Base-by-base conservation (phyloP, 768 basidiomycete species). In the Ramaria rubella region DNA sequence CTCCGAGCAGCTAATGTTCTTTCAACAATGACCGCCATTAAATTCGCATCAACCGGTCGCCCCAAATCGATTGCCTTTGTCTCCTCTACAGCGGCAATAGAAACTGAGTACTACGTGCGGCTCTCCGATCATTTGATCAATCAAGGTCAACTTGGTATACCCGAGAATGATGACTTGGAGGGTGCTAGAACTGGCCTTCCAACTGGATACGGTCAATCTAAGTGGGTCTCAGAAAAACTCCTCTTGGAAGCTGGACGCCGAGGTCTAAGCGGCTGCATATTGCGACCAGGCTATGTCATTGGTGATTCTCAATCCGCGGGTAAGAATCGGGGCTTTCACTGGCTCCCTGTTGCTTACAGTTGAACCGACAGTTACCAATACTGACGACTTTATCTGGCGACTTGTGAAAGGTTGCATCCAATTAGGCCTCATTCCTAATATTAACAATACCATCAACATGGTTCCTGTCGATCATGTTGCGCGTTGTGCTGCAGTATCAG, bases 321-420 rank as follows among this genome's bases (percentile, higher is more conserved):
- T 93, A 63, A 63, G 86, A 21, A 49, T 19, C 34, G 36, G 48
- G 14, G 49, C 43, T 38, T 21, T 44, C 2, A 40, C 48, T 29
- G 4, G 9, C 24, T 46, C 27, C 23, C 15, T 11, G 36, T 31
- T 40, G 45, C 19, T 50, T 38, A 40, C 3, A 21, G 12, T 38
- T 46, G n/a, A 5, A 30, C 33, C 26, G 24, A 17, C 61, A 92
- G 94, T 97, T 3, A 97, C 95, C 12, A 99, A 99, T 72, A 98
- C 96, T 31, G 95, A 99, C 63, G 96, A 99, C 68, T 99, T 99
- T 72, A 82, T 99, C 55, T 98, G 95, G 95, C 83, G 96, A 3
- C 75, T 99, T 70, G 90, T 96, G 67, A 98, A 98, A 70, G 96
- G 96, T n/a, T 97, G 94, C 66, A 79, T 97, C 34, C 96, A 99